phyloP scores from a whole-genome alignment of 208 protist species.

The Trypanosoma platydactyli region DNA sequence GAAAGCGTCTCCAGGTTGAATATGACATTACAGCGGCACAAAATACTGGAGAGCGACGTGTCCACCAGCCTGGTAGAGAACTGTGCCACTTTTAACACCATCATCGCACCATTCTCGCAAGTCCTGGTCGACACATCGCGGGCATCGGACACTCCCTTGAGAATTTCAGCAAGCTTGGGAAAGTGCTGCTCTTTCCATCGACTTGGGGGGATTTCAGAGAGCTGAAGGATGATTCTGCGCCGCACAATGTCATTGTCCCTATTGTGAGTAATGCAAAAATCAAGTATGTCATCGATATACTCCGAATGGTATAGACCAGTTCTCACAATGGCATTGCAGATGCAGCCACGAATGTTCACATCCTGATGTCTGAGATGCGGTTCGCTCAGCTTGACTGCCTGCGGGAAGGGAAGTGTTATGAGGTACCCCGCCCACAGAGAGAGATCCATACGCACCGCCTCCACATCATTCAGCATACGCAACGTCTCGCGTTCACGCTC shows the following conservation, averaged over 20 bases:
- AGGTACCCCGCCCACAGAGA: slow-evolving; percentile 2
- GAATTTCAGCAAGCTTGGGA: slow-evolving; percentile 8
- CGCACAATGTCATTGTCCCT: slow-evolving; percentile 25
- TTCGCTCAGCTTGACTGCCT: slow-evolving; percentile 6
- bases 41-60: background rate
- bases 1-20: background rate
- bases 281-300: slow-evolving; percentile 23
- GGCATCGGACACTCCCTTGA: slow-evolving; percentile 7
- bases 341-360: slow-evolving; percentile 1
- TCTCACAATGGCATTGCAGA: slow-evolving; percentile 1
- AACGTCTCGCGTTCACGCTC: slow-evolving; percentile 23
- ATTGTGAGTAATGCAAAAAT: slow-evolving; percentile 16
- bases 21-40: background rate
- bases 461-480: slow-evolving; percentile 8
- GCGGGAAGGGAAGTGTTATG: slow-evolving; percentile 8
- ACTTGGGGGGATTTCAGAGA: slow-evolving; percentile 4
- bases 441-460: slow-evolving; percentile 7
- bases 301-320: slow-evolving; percentile 13
- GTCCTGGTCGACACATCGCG: slow-evolving; percentile 11
- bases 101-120: background rate
- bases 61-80: slow-evolving; percentile 5
- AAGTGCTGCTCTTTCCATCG: slow-evolving; percentile 22
- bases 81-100: slow-evolving; percentile 2
- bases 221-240: background rate
- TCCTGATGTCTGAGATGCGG: slow-evolving; percentile 5